These are phyloP conservation scores for Colletotrichum lupini DNA, from an alignment of 2,329 filamentous ascomycete genomes.

Conservation along the genomic window DNA sequence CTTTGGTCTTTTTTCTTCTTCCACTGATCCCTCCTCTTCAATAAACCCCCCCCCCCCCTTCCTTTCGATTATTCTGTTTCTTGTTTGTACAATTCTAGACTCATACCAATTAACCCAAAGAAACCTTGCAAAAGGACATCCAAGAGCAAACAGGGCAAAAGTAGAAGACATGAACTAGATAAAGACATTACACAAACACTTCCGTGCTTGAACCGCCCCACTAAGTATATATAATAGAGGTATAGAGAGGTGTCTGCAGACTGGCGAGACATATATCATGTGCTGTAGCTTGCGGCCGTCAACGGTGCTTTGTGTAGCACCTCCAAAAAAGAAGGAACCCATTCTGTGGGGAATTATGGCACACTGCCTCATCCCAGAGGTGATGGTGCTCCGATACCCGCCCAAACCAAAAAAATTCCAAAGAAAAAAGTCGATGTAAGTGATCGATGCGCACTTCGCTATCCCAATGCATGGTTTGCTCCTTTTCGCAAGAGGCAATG, in stretches of 20 bases:
- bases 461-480: constrained; percentile 26
- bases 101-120: neutral
- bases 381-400: neutral
- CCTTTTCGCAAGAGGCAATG: neutral
- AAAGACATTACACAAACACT: constrained; percentile 30
- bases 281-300: constrained; percentile 28
- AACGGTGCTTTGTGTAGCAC: neutral
- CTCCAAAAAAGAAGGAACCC: neutral
- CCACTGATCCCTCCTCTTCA: neutral
- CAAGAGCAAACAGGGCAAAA: neutral
- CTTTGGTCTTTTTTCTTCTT: neutral
- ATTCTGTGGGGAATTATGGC: neutral
- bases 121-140: neutral
- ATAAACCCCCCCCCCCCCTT: no score
- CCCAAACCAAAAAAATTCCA: neutral
- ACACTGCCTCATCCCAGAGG: constrained; percentile 4
- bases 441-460: constrained; percentile 13
- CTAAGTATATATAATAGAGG: constrained; percentile 19
- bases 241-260: constrained; percentile 16
- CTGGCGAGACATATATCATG: constrained; percentile 23
- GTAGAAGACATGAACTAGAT: constrained; percentile 14
- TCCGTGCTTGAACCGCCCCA: constrained; percentile 14
- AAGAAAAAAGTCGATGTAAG: neutral
- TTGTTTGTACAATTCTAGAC: constrained; percentile 12
- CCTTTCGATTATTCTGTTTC: neutral